phyloP scores from a whole-genome alignment of 176 grass and related monocot genomes.

The Aegilops speltoides region DNA sequence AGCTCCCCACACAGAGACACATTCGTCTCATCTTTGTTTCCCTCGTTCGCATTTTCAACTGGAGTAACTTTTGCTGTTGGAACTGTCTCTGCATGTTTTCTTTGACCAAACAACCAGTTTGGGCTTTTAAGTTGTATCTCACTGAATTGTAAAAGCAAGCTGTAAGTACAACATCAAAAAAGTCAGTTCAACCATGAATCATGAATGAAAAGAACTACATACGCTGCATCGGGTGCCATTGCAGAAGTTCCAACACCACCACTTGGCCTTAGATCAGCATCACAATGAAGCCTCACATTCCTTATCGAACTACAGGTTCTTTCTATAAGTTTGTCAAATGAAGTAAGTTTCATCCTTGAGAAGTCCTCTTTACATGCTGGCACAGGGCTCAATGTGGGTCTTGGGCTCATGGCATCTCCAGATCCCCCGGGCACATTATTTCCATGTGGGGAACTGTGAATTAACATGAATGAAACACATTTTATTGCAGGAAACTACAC shows the following conservation, averaged over 20 bases:
- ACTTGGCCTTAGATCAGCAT: constrained; percentile 51
- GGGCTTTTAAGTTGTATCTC: constrained; percentile 95
- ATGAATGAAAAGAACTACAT: constrained; percentile 25
- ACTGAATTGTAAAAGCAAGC: constrained; percentile 39
- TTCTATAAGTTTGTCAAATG: constrained; percentile 85
- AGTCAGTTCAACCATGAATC: constrained; percentile 1
- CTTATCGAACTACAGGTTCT: constrained; percentile 73
- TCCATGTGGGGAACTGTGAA: constrained; percentile 38
- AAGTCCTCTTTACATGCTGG: constrained; percentile 85
- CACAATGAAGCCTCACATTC: constrained; percentile 72
- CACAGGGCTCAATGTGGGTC: constrained; percentile 48
- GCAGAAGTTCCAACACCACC: constrained; percentile 56
- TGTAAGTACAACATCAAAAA: constrained; percentile 4
- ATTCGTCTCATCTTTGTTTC: constrained; percentile 35
- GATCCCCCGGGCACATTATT: constrained; percentile 28
- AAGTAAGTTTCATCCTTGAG: constrained; percentile 73
- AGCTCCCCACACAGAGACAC: constrained; percentile 45
- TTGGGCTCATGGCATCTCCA: constrained; percentile 39
- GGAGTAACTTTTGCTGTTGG: constrained; percentile 33
- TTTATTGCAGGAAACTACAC: constrained; percentile 5
- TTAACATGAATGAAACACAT: constrained; percentile 20
- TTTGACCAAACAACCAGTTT: constrained; percentile 98
- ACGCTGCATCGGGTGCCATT: constrained; percentile 97
- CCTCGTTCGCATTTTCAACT: constrained; percentile 44
- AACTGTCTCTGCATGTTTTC: constrained; percentile 64